Evolutionary conservation across 768 basidiomycete species (phyloP).

Genomic region (Termitomyces sp.): DNA sequence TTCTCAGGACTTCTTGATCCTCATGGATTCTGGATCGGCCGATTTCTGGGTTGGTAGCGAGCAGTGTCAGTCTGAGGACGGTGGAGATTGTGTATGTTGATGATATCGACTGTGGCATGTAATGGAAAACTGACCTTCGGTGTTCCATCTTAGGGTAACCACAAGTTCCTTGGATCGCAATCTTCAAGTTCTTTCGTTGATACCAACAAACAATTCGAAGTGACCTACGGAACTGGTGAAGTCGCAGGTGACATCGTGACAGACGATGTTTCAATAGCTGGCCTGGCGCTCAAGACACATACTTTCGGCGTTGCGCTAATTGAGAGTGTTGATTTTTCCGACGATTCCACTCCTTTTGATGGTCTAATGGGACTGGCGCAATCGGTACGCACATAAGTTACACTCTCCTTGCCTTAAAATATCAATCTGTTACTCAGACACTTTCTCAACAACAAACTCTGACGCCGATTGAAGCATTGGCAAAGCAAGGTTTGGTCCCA

Average conservation of each 20-base stretch:
- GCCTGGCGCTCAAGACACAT: conserved; percentile 50
- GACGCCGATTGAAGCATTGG: conserved; percentile 73
- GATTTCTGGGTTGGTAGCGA: conserved; percentile 65
- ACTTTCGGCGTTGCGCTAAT: conserved; percentile 60
- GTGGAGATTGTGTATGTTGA: conserved; percentile 35
- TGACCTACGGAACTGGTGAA: conserved; percentile 66
- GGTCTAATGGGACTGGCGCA: conserved; percentile 77
- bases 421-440: conserved; percentile 24
- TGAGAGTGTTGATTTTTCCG: conserved; percentile 62
- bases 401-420: background rate
- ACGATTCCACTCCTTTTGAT: conserved; percentile 48
- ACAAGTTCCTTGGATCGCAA: conserved; percentile 58
- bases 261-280: conserved; percentile 63
- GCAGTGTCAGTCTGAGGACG: conserved; percentile 39
- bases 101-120: background rate
- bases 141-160: conserved; percentile 39
- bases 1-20: conserved; percentile 45
- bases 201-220: conserved; percentile 43
- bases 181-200: conserved; percentile 61
- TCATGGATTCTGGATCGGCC: conserved; percentile 70
- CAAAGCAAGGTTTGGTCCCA: conserved; percentile 47
- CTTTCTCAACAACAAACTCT: conserved; percentile 60
- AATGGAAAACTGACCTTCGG: background rate
- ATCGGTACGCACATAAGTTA: conserved; percentile 39
- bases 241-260: conserved; percentile 61